A percentile compares a stretch with the other conserved stretches of the same genome.
phyloP scores from a whole-genome alignment of 371 early-diverging fungal species.

The Actinomortierella wolfii region DNA sequence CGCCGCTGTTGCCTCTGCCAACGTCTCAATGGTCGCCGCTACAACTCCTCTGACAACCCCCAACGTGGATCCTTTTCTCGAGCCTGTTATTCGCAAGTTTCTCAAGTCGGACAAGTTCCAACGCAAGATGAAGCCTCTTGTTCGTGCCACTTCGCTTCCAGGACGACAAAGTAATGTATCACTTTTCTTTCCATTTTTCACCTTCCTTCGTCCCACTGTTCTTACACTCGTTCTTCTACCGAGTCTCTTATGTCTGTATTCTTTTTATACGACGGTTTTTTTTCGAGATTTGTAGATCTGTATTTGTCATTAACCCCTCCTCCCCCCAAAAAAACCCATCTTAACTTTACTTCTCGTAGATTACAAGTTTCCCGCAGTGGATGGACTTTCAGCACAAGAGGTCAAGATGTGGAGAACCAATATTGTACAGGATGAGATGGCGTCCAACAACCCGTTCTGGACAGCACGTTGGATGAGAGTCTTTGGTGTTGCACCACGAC shows the following conservation, averaged over 20 bases:
- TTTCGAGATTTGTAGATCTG: too few species aligned
- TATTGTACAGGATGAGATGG: slow-evolving; percentile 41
- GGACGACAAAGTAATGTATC: slow-evolving; percentile 36
- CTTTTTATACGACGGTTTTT: background rate
- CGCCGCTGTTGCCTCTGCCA: too few species aligned
- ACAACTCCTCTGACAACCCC: background rate
- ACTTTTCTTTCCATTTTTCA: background rate
- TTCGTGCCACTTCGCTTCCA: slow-evolving; percentile 36
- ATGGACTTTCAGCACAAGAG: slow-evolving; percentile 30
- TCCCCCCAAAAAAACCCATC: too few species aligned
- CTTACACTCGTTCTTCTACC: too few species aligned
- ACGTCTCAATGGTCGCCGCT: too few species aligned
- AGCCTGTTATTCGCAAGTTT: slow-evolving; percentile 33
- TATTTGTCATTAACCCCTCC: too few species aligned
- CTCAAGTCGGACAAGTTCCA: slow-evolving; percentile 39
- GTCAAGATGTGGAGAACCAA: slow-evolving; percentile 30
- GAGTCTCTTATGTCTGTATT: too few species aligned
- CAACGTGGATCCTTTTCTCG: slow-evolving; percentile 31
- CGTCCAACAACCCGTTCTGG: slow-evolving; percentile 43
- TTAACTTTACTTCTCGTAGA: slow-evolving; percentile 11
- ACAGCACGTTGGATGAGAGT: slow-evolving; percentile 44
- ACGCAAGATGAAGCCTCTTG: slow-evolving; percentile 41
- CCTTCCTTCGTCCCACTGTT: too few species aligned
- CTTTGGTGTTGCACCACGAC: slow-evolving; percentile 34
- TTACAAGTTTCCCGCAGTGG: slow-evolving; percentile 38